phyloP scores from a whole-genome alignment of 108 stramenopile species.

The Cylindrotheca closterium region DNA sequence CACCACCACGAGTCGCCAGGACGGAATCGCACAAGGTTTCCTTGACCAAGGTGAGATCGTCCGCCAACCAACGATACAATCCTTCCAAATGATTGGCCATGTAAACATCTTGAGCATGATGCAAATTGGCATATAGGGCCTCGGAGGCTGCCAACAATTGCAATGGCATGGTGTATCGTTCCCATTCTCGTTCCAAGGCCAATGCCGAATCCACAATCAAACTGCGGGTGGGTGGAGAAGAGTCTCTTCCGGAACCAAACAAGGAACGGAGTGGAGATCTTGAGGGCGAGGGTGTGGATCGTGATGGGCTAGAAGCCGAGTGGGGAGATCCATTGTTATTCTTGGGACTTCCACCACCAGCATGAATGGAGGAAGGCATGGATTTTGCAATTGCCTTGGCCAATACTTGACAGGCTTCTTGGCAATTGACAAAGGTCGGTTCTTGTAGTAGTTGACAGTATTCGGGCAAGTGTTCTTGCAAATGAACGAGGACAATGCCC shows the following conservation, averaged over 20 bases:
- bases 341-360: neutral
- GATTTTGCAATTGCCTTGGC: neutral
- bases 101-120: neutral
- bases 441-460: neutral
- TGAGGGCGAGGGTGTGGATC: neutral
- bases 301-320: neutral
- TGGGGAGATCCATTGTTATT: neutral
- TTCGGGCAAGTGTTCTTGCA: neutral
- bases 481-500: neutral
- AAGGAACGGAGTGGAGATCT: neutral
- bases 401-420: neutral
- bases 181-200: neutral
- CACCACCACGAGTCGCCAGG: neutral
- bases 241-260: neutral
- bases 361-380: neutral
- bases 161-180: neutral
- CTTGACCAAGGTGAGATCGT: constrained; percentile 1
- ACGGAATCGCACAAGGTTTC: constrained; percentile 5
- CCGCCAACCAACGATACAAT: neutral
- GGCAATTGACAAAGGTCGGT: neutral
- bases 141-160: neutral
- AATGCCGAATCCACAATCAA: neutral
- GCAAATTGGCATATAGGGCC: neutral
- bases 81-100: neutral
- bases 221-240: neutral